A percentile compares a stretch with the other conserved stretches of the same genome.
Conservation (phyloP, 2,329 filamentous ascomycete genomes). For the Coniochaeta sp. region DNA sequence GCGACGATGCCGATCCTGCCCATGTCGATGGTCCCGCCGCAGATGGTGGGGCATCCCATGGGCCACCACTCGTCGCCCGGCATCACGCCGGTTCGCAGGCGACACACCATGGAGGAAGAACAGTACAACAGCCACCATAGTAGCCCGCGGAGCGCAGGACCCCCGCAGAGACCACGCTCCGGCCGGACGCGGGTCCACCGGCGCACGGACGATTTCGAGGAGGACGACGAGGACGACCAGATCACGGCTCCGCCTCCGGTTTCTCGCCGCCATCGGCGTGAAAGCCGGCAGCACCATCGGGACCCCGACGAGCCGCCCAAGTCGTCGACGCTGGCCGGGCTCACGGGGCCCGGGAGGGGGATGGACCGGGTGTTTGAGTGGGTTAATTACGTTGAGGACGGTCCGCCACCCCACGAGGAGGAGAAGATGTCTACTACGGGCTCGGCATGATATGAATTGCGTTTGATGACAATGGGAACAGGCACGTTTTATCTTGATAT, state of each 20-base stretch:
- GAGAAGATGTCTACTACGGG: not conserved
- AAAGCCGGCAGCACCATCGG: constrained; percentile 7
- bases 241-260: not conserved
- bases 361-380: constrained; percentile 42
- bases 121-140: constrained; percentile 24
- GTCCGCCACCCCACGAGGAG: constrained; percentile 26
- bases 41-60: not conserved
- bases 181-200: not conserved
- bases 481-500: too few species aligned
- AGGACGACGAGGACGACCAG: not conserved
- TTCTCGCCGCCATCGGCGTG: not conserved
- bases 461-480: not conserved
- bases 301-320: constrained; percentile 19
- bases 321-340: constrained; percentile 39
- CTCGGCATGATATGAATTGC: not conserved
- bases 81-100: constrained; percentile 12
- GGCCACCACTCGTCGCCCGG: constrained; percentile 4
- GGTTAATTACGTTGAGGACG: constrained; percentile 38
- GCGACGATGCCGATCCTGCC: constrained; percentile 1
- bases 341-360: constrained; percentile 35
- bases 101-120: constrained; percentile 34
- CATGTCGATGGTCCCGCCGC: not conserved
- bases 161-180: constrained; percentile 6
- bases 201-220: not conserved
- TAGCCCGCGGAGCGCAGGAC: constrained; percentile 20